Conservation (phyloP, 1,284 basidiomycete genomes). For the Dichomitus squalens region DNA sequence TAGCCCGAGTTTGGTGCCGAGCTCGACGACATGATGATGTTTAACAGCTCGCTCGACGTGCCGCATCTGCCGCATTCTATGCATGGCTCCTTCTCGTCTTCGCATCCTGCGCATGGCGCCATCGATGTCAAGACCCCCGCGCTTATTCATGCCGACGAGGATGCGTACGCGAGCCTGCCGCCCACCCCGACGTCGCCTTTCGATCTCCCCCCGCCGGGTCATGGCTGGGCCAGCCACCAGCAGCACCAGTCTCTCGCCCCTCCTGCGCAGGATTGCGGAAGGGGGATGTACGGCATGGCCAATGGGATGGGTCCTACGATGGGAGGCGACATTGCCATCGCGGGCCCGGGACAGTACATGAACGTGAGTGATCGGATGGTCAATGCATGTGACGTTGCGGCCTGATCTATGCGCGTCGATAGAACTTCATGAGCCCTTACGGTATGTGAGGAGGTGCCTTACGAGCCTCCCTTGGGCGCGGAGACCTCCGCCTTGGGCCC, state of each 20-base stretch:
- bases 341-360: conserved; percentile 22
- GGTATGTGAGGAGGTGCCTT: conserved; percentile 3
- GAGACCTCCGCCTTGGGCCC: too few species aligned
- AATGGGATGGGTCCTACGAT: conserved; percentile 12
- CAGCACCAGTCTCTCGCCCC: conserved; percentile 1
- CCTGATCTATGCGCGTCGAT: neutral
- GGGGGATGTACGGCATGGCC: conserved; percentile 17
- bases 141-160: conserved; percentile 32
- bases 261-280: conserved; percentile 6
- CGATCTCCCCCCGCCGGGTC: conserved; percentile 26
- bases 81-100: neutral
- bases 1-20: conserved; percentile 17
- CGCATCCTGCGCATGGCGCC: conserved; percentile 6
- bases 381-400: neutral
- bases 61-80: conserved; percentile 1
- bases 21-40: conserved; percentile 26
- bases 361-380: conserved; percentile 17
- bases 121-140: conserved; percentile 22
- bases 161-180: conserved; percentile 33
- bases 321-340: conserved; percentile 16
- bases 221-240: conserved; percentile 12
- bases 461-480: too few species aligned
- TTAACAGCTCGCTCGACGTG: conserved; percentile 21
- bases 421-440: conserved; percentile 6
- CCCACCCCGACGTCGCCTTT: conserved; percentile 31